These are phyloP conservation scores for Kodamaea alishanica DNA, from an alignment of 1,139 yeast species.

Conservation along the genomic window DNA sequence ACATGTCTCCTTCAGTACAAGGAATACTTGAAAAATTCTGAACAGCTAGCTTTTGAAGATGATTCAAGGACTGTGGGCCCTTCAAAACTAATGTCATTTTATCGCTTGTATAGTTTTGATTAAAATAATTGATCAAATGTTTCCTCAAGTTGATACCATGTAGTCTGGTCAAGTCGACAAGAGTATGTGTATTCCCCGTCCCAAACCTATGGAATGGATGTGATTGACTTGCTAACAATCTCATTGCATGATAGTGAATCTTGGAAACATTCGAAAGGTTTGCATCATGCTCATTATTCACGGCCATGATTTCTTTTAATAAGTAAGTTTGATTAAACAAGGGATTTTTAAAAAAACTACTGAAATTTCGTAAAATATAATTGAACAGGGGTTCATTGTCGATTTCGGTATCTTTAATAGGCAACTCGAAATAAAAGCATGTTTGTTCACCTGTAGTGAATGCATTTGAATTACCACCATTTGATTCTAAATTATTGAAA, in stretches of 20 bases:
- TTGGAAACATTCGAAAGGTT: constrained; percentile 45
- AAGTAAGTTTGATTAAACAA: constrained; percentile 40
- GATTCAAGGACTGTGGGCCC: constrained; percentile 62
- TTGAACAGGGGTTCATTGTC: constrained; percentile 37
- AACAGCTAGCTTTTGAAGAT: constrained; percentile 48
- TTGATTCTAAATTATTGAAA: constrained; percentile 37
- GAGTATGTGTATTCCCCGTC: constrained; percentile 42
- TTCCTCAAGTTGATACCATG: constrained; percentile 19
- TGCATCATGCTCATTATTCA: constrained; percentile 60
- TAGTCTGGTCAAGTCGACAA: constrained; percentile 17
- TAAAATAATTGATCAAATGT: constrained; percentile 26
- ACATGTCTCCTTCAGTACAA: too few relatives aligned
- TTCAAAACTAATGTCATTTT: constrained; percentile 56
- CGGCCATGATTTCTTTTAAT: constrained; percentile 51
- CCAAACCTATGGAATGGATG: constrained; percentile 47
- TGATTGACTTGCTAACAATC: constrained; percentile 39
- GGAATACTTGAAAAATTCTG: constrained; percentile 27
- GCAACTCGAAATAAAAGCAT: constrained; percentile 57
- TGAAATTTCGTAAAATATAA: constrained; percentile 44
- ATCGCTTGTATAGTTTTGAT: constrained; percentile 26
- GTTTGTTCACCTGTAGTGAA: constrained; percentile 65
- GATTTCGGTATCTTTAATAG: constrained; percentile 30
- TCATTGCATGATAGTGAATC: constrained; percentile 54
- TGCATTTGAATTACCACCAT: constrained; percentile 63
- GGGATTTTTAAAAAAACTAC: constrained; percentile 51